phyloP scores from a whole-genome alignment of 2,329 filamentous ascomycete species.

The Cytospora piceae region DNA sequence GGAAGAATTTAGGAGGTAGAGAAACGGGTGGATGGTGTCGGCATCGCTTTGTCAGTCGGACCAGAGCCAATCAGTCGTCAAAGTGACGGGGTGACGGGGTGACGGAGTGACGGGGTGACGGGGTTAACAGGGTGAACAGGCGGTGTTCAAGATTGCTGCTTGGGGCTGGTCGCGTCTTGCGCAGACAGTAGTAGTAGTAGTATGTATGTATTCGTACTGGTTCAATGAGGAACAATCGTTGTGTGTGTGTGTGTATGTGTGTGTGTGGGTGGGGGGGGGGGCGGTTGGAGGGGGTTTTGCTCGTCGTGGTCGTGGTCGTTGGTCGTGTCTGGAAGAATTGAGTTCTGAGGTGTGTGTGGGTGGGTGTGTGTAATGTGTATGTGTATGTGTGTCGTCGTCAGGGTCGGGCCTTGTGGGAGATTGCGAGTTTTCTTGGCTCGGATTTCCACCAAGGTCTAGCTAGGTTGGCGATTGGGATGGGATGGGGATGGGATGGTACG shows the following conservation, averaged over 20 bases:
- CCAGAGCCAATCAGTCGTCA: conserved; percentile 9
- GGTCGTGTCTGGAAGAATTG: conserved; percentile 10
- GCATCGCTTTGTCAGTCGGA: conserved; percentile 28
- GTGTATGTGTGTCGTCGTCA: not conserved
- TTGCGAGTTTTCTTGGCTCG: conserved; percentile 16
- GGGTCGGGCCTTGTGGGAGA: conserved; percentile 6
- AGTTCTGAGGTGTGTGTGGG: conserved; percentile 15
- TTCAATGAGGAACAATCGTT: not conserved
- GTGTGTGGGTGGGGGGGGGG: not conserved
- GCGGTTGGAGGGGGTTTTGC: not conserved
- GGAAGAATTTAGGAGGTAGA: conserved; percentile 25
- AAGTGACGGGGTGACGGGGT: not conserved
- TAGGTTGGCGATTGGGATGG: not conserved
- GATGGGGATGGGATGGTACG: not conserved
- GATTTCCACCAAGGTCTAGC: not conserved
- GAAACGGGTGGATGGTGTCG: conserved; percentile 25
- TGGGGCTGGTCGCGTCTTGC: conserved; percentile 26
- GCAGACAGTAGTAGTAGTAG: conserved; percentile 11
- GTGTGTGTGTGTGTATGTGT: conserved; percentile 5
- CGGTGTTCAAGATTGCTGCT: conserved; percentile 1
- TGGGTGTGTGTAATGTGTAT: not conserved
- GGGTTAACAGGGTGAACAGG: not conserved
- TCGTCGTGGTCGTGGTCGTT: not conserved
- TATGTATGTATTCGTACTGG: conserved; percentile 6
- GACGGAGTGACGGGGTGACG: not conserved